Conservation (phyloP, 148 eudicot genomes). For the Vaccinium macrocarpon region DNA sequence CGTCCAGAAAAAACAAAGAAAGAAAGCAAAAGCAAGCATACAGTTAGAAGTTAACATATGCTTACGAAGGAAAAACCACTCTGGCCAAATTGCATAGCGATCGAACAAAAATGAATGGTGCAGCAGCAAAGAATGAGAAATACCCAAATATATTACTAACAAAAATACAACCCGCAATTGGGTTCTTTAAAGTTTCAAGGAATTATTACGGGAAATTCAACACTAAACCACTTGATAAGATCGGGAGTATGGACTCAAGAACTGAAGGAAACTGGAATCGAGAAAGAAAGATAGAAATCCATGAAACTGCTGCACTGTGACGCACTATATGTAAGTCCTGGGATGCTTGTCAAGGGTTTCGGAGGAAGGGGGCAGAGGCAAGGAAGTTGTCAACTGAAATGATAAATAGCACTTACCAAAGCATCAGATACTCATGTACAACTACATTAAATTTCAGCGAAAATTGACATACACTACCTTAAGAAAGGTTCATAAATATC, state of each 20-base stretch:
- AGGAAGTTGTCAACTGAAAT: background rate
- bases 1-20: background rate
- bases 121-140: background rate
- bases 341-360: background rate
- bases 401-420: background rate
- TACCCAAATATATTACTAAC: too few relatives aligned
- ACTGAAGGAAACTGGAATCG: background rate
- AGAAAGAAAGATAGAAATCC: background rate
- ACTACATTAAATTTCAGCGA: constrained; percentile 1
- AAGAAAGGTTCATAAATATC: constrained; percentile 89
- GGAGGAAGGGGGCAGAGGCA: background rate
- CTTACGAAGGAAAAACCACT: background rate
- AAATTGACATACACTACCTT: constrained; percentile 37
- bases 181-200: background rate
- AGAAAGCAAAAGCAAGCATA: background rate
- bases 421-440: background rate
- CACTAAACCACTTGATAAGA: background rate
- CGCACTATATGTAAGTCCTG: background rate
- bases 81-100: background rate
- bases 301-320: background rate
- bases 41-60: background rate
- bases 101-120: background rate
- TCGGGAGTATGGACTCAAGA: background rate
- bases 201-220: background rate
- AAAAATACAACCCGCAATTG: background rate